Evolutionary conservation across 306 rosid genomes (phyloP).

Genomic region (Pachyrhizus erosus): DNA sequence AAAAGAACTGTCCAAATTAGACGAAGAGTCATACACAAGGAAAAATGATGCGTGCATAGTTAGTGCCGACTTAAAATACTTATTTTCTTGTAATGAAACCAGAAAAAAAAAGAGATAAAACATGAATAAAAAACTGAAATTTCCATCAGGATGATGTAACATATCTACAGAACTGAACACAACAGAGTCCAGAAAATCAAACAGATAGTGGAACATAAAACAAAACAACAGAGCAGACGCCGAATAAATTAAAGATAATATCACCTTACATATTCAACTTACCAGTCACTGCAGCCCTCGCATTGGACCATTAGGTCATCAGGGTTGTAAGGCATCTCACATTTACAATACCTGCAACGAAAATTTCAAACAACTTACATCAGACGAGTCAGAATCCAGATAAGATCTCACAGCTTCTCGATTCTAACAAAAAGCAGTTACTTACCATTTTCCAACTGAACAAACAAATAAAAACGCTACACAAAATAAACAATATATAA

Average conservation of each 20-base stretch:
- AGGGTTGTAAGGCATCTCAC: slow-evolving; percentile 99
- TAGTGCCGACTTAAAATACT: slow-evolving; percentile 41
- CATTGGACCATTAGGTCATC: slow-evolving; percentile 99
- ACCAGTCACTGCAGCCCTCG: slow-evolving; percentile 96
- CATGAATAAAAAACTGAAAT: slow-evolving; percentile 17
- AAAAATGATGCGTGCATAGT: slow-evolving; percentile 28
- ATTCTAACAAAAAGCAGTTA: slow-evolving; percentile 28
- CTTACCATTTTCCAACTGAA: slow-evolving; percentile 25
- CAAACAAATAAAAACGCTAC: slow-evolving; percentile 28
- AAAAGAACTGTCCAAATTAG: slow-evolving; percentile 20
- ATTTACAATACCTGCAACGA: slow-evolving; percentile 92
- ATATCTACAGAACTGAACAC: slow-evolving; percentile 26
- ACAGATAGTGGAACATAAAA: slow-evolving; percentile 9
- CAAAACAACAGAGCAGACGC: slow-evolving; percentile 13
- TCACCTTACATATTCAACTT: slow-evolving; percentile 41
- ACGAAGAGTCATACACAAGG: slow-evolving; percentile 22
- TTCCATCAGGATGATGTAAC: slow-evolving; percentile 28
- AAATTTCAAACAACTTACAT: slow-evolving; percentile 38
- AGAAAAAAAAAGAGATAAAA: slow-evolving; percentile 34
- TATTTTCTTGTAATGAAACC: slow-evolving; percentile 37
- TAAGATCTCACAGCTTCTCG: slow-evolving; percentile 28
- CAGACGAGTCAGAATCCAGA: slow-evolving; percentile 31
- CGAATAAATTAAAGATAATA: slow-evolving; percentile 12
- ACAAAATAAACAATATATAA: no score
- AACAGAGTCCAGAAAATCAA: slow-evolving; percentile 28